phyloP scores from a whole-genome alignment of 2,329 filamentous ascomycete species.

The Fusarium setosum region DNA sequence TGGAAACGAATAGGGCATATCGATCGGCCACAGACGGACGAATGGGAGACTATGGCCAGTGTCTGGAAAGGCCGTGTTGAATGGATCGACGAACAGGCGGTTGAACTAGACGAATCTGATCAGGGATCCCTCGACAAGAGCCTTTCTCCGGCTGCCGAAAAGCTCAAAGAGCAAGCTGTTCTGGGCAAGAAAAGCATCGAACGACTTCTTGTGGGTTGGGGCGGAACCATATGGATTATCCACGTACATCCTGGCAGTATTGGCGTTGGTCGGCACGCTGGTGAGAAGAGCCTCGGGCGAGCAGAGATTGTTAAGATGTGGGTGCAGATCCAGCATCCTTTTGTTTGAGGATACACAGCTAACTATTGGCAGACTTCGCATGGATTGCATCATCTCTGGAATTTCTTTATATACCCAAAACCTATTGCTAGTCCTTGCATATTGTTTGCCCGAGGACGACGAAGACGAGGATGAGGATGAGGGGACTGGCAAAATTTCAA shows the following conservation, averaged over 20 bases:
- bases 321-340: slow-evolving; percentile 63
- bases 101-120: slow-evolving; percentile 77
- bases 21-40: slow-evolving; percentile 84
- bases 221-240: slow-evolving; percentile 94
- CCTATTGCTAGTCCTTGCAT: slow-evolving; percentile 90
- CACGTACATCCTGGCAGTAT: slow-evolving; percentile 84
- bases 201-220: slow-evolving; percentile 93
- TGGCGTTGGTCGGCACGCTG: slow-evolving; percentile 72
- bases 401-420: slow-evolving; percentile 96
- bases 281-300: slow-evolving; percentile 78
- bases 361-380: slow-evolving; percentile 76
- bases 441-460: slow-evolving; percentile 80
- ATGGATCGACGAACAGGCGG: slow-evolving; percentile 87
- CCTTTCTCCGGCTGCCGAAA: slow-evolving; percentile 59
- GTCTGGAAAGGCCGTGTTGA: slow-evolving; percentile 94
- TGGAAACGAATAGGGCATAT: slow-evolving; percentile 97
- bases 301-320: slow-evolving; percentile 94
- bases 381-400: slow-evolving; percentile 97
- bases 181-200: slow-evolving; percentile 68
- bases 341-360: slow-evolving; percentile 68
- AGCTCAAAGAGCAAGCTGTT: slow-evolving; percentile 61
- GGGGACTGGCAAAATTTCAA: background rate
- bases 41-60: slow-evolving; percentile 96
- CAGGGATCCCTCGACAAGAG: slow-evolving; percentile 49
- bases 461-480: slow-evolving; percentile 58